Base-by-base conservation (phyloP, 306 rosid species). In the Corylus americana region DNA sequence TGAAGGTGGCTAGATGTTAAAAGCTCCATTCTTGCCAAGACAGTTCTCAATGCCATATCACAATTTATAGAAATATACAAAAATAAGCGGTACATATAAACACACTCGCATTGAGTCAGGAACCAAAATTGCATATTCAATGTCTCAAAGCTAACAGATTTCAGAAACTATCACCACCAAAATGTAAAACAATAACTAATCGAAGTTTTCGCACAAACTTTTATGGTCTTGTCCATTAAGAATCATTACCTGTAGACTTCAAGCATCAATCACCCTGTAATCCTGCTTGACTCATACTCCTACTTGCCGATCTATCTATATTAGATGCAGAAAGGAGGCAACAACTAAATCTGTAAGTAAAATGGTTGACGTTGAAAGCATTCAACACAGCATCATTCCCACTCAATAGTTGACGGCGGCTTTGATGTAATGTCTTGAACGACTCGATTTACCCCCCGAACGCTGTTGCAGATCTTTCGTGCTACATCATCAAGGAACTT, bases 331-430 rank as follows among this genome's bases (percentile, higher is more conserved):
- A 54, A 49, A 44, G 42, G 47, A 63, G 71, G 44, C 49, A 82
- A 57, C 37, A 77, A 74, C 48, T 50, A 71, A 74, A 16, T 44
- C 31, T 73, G 55, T 39, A 45, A 70, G 72, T 70, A 80, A 49
- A 71, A 75, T 11, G 42, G 25, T 31, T 39, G 2, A 55, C 45
- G 17, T 4, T 25, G 45, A 54, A 79, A 29, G 39, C 48, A 44
- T 20, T 2, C 14, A 45, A 61, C 11, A 1, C 42, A 68, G 53
- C 44, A 31, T 85, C 78, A 94, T 86, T 95, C 98, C 98, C 97
- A 95, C 80, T 95, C 98, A 72, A 95, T 95, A 42, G 98, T 95
- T 37, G 98, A 91, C 20, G 98, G 98, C 27, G 98, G 98, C 91
- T 95, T 95, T n/a, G 98, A 95, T 0, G 98, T 95, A 75, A 95